Base-by-base conservation (phyloP, 148 eudicot species). In the Hydrangea macrophylla region DNA sequence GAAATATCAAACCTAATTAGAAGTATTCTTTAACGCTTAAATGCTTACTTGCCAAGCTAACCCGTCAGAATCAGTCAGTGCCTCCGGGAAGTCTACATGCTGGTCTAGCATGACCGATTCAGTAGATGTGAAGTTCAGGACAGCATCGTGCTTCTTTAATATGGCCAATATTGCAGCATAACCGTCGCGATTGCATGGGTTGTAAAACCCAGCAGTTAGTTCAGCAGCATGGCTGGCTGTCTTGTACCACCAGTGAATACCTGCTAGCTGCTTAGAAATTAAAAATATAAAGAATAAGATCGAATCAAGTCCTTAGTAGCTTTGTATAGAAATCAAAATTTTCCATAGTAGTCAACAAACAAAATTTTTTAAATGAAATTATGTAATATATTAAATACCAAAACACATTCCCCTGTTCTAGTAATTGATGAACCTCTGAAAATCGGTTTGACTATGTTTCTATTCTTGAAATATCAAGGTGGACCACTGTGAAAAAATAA, bases 201-300 rank as follows among this genome's bases (percentile, higher is more conserved):
- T 95, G 78, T 91, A 84, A 80, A 79, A 85, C 64, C 99, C 99
- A 70, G 97, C 90, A 44, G 96, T 89, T 82, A 95, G 72, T 75
- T 95, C 99, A 69, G 99, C 92, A 66, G 96, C 99, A 82, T 95
- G 99, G 80, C 99, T 89, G 70, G 88, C 77, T 68, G 96, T 87
- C 86, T 89, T 95, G 79, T 91, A 95, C 99, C 97, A 95, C 92
- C 96, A 89, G 79, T 85, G 86, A 65, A 85, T 76, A 62, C 97
- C 86, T 62, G 93, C 64, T 55, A 95, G 71, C 99, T 95, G 92
- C 76, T 76, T 78, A 71, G 30, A 75, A 53, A 62, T 78, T 25
- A 36, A 74, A n/a, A 73, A 51, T 32, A 63, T 31, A 27, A 23
- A 40, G n/a, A 61, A 56, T 75, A 58, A 50, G 37, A 62, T 67